These are phyloP conservation scores for Sporothrix pseudoabietina DNA, from an alignment of 2,329 filamentous ascomycete species.

Conservation along the genomic window DNA sequence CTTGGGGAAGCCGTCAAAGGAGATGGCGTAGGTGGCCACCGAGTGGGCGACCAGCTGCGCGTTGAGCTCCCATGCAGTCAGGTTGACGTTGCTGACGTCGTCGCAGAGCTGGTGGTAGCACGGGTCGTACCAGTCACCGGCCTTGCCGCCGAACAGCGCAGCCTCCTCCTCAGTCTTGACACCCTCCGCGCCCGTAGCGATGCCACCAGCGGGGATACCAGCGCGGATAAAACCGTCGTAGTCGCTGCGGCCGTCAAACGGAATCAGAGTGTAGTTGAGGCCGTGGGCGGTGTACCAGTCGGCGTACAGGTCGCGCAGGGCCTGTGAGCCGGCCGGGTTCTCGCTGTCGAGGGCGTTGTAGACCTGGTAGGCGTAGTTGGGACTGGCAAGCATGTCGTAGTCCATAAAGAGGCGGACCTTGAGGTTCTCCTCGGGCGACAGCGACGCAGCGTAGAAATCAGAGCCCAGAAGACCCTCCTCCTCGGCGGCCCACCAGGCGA, in stretches of 20 bases:
- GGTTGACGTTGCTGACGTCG: slow-evolving; percentile 58
- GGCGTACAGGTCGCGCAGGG: slow-evolving; percentile 68
- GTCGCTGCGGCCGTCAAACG: slow-evolving; percentile 78
- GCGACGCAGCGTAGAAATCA: slow-evolving; percentile 60
- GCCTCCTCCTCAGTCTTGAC: slow-evolving; percentile 70
- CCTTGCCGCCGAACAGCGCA: slow-evolving; percentile 69
- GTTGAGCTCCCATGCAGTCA: slow-evolving; percentile 63
- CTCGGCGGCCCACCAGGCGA: slow-evolving; percentile 69
- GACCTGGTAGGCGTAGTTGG: slow-evolving; percentile 67
- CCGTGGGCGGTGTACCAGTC: slow-evolving; percentile 65
- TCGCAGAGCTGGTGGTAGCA: slow-evolving; percentile 67
- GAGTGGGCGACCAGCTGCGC: slow-evolving; percentile 70
- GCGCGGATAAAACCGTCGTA: slow-evolving; percentile 75
- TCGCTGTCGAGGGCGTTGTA: slow-evolving; percentile 72
- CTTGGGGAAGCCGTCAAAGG: slow-evolving; percentile 66
- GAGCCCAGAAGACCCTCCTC: slow-evolving; percentile 68
- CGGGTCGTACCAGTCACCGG: slow-evolving; percentile 61
- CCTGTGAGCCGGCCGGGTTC: slow-evolving; percentile 70
- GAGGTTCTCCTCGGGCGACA: slow-evolving; percentile 60
- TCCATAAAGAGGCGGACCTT: slow-evolving; percentile 69
- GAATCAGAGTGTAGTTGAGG: slow-evolving; percentile 68
- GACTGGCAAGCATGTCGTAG: slow-evolving; percentile 70
- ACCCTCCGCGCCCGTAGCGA: slow-evolving; percentile 76
- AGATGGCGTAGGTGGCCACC: slow-evolving; percentile 68
- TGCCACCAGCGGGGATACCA: slow-evolving; percentile 73